These are phyloP conservation scores for Rhizopogon sp. DNA, from an alignment of 768 basidiomycete species.

Conservation along the genomic window DNA sequence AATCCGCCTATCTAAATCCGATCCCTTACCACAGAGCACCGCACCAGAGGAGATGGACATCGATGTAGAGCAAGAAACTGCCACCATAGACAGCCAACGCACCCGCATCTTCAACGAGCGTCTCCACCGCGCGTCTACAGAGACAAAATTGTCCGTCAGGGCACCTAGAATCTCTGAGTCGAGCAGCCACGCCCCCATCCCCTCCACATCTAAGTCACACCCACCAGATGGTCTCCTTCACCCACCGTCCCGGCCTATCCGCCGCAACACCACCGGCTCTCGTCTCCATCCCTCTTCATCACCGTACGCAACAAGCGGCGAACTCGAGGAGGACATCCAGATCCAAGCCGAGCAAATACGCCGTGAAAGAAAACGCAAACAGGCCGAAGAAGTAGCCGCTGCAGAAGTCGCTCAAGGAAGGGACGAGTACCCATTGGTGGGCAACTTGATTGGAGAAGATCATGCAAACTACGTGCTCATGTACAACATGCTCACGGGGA, in stretches of 20 bases:
- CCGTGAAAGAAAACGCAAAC: slow-evolving; percentile 73
- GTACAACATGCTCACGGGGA: slow-evolving; percentile 99
- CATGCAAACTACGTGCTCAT: slow-evolving; percentile 99
- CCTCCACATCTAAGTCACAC: slow-evolving; percentile 20
- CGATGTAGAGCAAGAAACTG: slow-evolving; percentile 15
- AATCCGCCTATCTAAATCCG: slow-evolving; percentile 17
- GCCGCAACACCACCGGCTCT: slow-evolving; percentile 73
- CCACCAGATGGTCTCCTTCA: slow-evolving; percentile 47
- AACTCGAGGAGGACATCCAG: slow-evolving; percentile 61
- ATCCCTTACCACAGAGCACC: slow-evolving; percentile 17
- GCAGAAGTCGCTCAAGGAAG: slow-evolving; percentile 22
- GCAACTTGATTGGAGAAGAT: slow-evolving; percentile 96
- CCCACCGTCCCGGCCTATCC: slow-evolving; percentile 45
- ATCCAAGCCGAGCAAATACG: slow-evolving; percentile 87
- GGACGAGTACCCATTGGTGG: slow-evolving; percentile 67
- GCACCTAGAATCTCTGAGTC: slow-evolving; percentile 15
- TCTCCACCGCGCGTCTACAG: slow-evolving; percentile 45
- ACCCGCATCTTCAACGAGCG: slow-evolving; percentile 19
- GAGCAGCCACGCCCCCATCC: slow-evolving; percentile 11
- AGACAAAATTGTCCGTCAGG: slow-evolving; percentile 37
- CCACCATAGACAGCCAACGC: slow-evolving; percentile 17
- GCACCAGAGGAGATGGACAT: slow-evolving; percentile 30
- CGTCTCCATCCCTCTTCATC: slow-evolving; percentile 25
- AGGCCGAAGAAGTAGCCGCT: slow-evolving; percentile 52
- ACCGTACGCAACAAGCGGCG: slow-evolving; percentile 35